Evolutionary conservation across 2,329 filamentous ascomycete genomes (phyloP).

Genomic region (Xylaria sp.): DNA sequence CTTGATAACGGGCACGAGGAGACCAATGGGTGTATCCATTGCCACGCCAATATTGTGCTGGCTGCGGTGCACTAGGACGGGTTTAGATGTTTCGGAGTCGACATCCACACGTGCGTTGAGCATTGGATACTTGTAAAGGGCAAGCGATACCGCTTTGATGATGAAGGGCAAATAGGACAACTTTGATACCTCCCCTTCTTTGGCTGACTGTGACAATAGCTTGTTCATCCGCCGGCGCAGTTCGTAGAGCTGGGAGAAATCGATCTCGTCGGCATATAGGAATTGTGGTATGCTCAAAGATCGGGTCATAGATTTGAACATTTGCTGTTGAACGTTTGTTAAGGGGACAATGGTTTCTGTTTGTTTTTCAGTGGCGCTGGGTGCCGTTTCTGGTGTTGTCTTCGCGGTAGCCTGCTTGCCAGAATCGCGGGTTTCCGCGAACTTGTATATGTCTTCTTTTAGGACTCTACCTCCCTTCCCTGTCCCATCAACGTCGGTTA

Average conservation of each 20-base stretch:
- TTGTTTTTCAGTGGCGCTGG: slow-evolving; percentile 59
- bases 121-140: slow-evolving; percentile 82
- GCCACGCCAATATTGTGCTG: slow-evolving; percentile 96
- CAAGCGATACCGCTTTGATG: slow-evolving; percentile 91
- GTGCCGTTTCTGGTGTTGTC: slow-evolving; percentile 41
- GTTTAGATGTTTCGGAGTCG: slow-evolving; percentile 66
- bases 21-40: slow-evolving; percentile 89
- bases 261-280: slow-evolving; percentile 89
- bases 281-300: slow-evolving; percentile 94
- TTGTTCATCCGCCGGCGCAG: slow-evolving; percentile 81
- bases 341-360: slow-evolving; percentile 75
- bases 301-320: slow-evolving; percentile 98
- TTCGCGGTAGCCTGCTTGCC: slow-evolving; percentile 33
- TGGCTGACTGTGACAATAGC: slow-evolving; percentile 59
- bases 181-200: slow-evolving; percentile 63
- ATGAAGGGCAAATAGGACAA: slow-evolving; percentile 94
- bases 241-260: slow-evolving; percentile 78
- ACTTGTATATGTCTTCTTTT: slow-evolving; percentile 89
- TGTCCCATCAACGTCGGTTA: slow-evolving; percentile 81
- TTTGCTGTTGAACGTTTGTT: slow-evolving; percentile 83
- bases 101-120: slow-evolving; percentile 87
- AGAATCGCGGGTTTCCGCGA: slow-evolving; percentile 62
- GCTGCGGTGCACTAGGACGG: slow-evolving; percentile 78
- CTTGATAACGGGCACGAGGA: slow-evolving; percentile 91
- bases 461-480: slow-evolving; percentile 90